Evolutionary conservation across 139 green algal genomes (phyloP).

Genomic region (Astrephomene gubernaculifera): DNA sequence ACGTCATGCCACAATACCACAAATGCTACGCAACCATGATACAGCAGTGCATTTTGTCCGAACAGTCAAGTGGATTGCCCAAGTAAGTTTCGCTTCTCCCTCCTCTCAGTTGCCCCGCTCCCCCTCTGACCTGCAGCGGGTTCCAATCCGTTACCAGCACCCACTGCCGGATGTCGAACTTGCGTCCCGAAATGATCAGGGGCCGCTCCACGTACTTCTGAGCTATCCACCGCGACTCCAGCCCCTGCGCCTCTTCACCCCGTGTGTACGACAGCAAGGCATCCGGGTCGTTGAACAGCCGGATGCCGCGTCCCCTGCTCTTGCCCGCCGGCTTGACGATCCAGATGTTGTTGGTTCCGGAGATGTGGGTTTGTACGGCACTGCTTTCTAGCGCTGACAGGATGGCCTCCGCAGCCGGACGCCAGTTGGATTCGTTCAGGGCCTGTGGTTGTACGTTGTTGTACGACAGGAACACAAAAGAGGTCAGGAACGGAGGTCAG

Average conservation of each 20-base stretch:
- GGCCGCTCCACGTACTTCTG: constrained; percentile 80
- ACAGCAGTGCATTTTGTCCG: no score
- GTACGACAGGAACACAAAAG: no score
- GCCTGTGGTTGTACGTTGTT: constrained; percentile 17
- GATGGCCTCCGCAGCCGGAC: constrained; percentile 21
- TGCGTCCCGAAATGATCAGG: constrained; percentile 64
- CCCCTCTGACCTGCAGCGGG: constrained; percentile 43
- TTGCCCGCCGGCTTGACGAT: constrained; percentile 76
- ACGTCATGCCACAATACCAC: no score
- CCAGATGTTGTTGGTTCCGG: constrained; percentile 75
- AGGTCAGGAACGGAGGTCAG: no score
- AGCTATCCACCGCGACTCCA: constrained; percentile 64
- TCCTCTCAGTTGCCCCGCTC: no score
- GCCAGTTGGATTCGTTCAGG: constrained; percentile 4
- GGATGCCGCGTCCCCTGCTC: constrained; percentile 73
- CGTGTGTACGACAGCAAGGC: constrained; percentile 46
- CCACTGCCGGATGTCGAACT: constrained; percentile 83
- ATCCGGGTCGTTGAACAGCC: constrained; percentile 68
- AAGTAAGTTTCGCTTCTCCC: no score
- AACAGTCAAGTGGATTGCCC: no score
- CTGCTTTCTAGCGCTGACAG: constrained; percentile 20
- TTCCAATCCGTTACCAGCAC: constrained; percentile 55
- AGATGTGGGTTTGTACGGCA: constrained; percentile 55
- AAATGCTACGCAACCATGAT: no score
- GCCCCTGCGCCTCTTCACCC: constrained; percentile 31